Evolutionary conservation across 106 monocot species (phyloP), one percentile per base, ranked within the genome.

Genomic region (Dactylorhiza incarnata): DNA sequence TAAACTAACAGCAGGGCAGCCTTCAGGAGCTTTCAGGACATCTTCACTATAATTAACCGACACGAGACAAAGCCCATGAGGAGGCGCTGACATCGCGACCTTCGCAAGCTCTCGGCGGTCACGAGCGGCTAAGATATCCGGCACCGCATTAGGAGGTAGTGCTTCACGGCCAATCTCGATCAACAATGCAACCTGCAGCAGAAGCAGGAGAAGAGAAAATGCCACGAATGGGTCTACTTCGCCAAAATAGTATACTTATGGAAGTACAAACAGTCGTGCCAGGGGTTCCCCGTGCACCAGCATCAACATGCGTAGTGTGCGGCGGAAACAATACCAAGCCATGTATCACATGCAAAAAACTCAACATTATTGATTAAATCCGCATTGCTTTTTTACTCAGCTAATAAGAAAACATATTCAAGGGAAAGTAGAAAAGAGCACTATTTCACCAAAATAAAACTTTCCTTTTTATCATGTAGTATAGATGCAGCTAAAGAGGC

Each of bases 101-200:
- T 90, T 93, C 51, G 93, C 93, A 16, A 93, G 93, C 70, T 69
- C 93, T 77, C 75, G 86, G 5, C 93, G 87, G 66, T 93, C 88
- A 70, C 81, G 68, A 0, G 88, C 86, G 24, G 79, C 89, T 45
- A 93, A 78, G 62, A 93, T 88, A 52, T 79, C 81, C 45, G 82
- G 87, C 11, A 93, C 84, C 48, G 86, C 81, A 61, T 84, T 77
- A 44, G 90, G 88, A 47, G 93, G 93, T 15, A 86, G 74, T 45
- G 88, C 88, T 81, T 90, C 93, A 81, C 76, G 86, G 74, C 93
- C 93, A 67, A 93, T 76, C 62, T 90, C 86, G 48, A 93, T 48
- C 79, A 93, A 79, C 79, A 93, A 75, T 58, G 93, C 90, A 29
- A 86, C 89, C 93, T 93, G 76, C 51, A 69, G 26, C 46, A 68